phyloP scores from a whole-genome alignment of 345 rosid species.

The Populus davidiana region DNA sequence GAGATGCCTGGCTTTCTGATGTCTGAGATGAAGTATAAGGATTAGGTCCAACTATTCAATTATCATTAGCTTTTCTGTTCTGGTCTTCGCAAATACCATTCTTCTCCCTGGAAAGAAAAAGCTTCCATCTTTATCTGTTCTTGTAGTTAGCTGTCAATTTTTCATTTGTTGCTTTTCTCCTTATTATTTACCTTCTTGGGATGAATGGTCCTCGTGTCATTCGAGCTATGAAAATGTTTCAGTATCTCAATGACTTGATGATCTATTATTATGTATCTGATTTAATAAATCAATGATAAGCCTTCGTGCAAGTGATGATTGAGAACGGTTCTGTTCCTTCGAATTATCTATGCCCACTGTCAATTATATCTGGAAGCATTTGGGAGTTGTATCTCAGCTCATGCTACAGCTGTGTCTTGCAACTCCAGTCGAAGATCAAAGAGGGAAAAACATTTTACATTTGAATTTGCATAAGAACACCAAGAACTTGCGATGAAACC shows the following conservation, averaged over 20 bases:
- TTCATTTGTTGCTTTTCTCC: neutral
- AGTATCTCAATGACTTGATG: neutral
- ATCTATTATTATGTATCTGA: neutral
- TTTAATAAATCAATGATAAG: neutral
- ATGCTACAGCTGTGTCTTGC: too few species aligned
- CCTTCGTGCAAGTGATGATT: neutral
- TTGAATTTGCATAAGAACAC: too few species aligned
- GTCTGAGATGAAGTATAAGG: constrained; percentile 35
- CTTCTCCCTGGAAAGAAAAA: neutral
- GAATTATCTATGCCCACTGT: neutral
- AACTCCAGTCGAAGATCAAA: too few species aligned
- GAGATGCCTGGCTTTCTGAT: constrained; percentile 36
- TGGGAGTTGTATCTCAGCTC: too few species aligned
- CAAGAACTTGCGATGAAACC: too few species aligned
- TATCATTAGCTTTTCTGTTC: neutral
- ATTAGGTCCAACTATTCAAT: constrained; percentile 8
- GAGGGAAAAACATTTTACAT: too few species aligned
- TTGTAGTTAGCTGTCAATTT: constrained; percentile 11
- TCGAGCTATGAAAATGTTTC: neutral
- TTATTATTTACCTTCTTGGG: neutral
- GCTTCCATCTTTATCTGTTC: neutral
- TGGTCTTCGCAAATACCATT: neutral
- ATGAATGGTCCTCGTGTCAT: neutral
- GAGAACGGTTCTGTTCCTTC: neutral
- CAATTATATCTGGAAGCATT: too few species aligned